phyloP scores from a whole-genome alignment of 2,329 filamentous ascomycete species.

The Biscogniauxia mediterranea region DNA sequence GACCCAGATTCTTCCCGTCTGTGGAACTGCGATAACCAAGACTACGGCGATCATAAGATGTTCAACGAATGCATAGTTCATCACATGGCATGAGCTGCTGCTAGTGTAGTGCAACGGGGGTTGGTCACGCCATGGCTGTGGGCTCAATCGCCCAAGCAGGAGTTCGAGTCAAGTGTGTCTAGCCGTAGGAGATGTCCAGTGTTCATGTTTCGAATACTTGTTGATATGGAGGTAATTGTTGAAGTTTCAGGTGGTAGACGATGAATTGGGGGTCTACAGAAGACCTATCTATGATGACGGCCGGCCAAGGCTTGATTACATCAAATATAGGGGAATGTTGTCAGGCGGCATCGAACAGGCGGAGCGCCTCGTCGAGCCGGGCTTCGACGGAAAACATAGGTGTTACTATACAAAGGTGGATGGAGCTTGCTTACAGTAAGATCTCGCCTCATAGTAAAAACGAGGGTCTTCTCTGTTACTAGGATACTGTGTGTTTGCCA shows the following conservation, averaged over 20 bases:
- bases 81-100: not conserved
- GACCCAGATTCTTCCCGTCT: slow-evolving; percentile 79
- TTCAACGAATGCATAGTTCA: not conserved
- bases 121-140: not conserved
- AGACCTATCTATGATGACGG: not conserved
- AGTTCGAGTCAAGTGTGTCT: not conserved
- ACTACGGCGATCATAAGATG: not conserved
- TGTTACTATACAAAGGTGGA: too few relatives aligned
- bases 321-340: not conserved
- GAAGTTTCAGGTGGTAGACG: not conserved
- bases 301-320: not conserved
- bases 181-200: not conserved
- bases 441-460: too few relatives aligned
- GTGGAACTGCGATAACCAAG: slow-evolving; percentile 54
- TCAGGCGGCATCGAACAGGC: not conserved
- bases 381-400: too few relatives aligned
- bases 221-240: not conserved
- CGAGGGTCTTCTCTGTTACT: too few relatives aligned
- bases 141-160: not conserved
- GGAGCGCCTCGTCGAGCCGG: not conserved
- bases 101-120: not conserved
- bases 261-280: not conserved
- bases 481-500: too few relatives aligned
- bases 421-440: too few relatives aligned
- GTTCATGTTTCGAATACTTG: not conserved